Percentiles rank a stretch among this genome's conserved stretches.
Evolutionary conservation across 345 rosid genomes (phyloP).

Genomic region (Cardamine occulta): DNA sequence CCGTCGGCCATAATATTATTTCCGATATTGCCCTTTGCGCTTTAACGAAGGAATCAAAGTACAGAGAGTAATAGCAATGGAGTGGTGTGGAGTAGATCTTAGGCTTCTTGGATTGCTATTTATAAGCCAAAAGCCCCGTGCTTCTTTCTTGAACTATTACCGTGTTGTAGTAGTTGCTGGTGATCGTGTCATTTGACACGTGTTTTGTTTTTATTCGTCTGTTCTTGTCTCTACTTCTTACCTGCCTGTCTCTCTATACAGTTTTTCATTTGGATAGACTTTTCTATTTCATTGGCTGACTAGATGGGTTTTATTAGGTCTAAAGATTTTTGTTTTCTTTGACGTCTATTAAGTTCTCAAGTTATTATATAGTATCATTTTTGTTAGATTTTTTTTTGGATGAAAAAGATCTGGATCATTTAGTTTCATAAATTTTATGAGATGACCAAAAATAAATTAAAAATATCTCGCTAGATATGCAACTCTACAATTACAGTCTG

Average conservation of each 20-base stretch:
- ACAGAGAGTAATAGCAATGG: slow-evolving; percentile 39
- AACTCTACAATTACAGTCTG: too few relatives aligned
- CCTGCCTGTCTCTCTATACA: slow-evolving; percentile 25
- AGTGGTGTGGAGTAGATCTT: slow-evolving; percentile 30
- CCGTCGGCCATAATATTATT: slow-evolving; percentile 29
- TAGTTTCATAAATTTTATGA: not conserved
- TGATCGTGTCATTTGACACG: not conserved
- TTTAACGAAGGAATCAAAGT: slow-evolving; percentile 26
- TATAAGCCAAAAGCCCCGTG: slow-evolving; percentile 43
- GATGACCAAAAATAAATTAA: not conserved
- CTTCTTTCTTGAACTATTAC: slow-evolving; percentile 22
- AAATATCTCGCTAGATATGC: not conserved
- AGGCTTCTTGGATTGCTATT: not conserved
- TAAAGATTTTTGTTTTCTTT: not conserved
- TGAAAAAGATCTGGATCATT: too few relatives aligned
- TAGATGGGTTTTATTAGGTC: slow-evolving; percentile 17
- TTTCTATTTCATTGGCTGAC: slow-evolving; percentile 23
- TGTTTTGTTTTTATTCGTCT: not conserved
- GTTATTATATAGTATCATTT: not conserved
- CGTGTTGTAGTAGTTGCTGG: slow-evolving; percentile 26
- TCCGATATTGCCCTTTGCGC: not conserved
- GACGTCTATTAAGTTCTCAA: not conserved
- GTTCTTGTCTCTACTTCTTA: slow-evolving; percentile 5
- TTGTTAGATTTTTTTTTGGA: not conserved
- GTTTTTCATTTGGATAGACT: slow-evolving; percentile 35